Evolutionary conservation across 2,329 filamentous ascomycete genomes (phyloP), one percentile per base, ranked within the genome.

Genomic region (Penicillium hordei): DNA sequence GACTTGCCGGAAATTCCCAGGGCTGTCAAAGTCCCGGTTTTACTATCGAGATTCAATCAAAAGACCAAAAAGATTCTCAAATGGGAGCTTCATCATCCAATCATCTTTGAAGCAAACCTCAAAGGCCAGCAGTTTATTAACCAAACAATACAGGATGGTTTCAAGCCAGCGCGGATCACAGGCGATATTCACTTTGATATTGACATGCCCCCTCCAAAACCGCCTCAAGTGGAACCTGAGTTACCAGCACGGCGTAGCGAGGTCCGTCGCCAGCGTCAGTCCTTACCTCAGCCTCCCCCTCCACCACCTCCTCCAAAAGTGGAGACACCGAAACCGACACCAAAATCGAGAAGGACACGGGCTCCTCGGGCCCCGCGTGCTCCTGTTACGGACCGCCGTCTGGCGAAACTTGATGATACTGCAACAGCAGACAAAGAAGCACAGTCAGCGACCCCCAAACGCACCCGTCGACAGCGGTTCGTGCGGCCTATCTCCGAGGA

Each of bases 51-150:
- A 62, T 74, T 76, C 51, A 67, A 70, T 52, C 65, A 55, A 29
- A 67, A 74, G 8, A 65, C 65, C n/a, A 65, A 73, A 39, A 55
- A 50, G 4, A 74, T 78, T 43, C 60, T 69, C n/a, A 58, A 66
- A 52, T 78, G 75, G 75, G 76, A 78, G 57, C 62, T 71, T 19
- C 59, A 66, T 17, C 67, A 74, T 31, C 64, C 70, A 36, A 63
- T 68, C 5, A 44, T 75, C 9, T 66, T 75, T 31, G 61, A 67
- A 23, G 55, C 55, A 10, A 62, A 61, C 21, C 60, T 63, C 27
- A 51, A 61, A 1, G 65, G 67, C 10, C 62, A 69, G 19, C 60
- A 52, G 21, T 78, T 73, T 52, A 76, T 79, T 55, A 72, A 76
- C 43, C 76, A 78, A 57, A 70, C 67, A 4, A 62, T 76, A 21